Conservation (phyloP, 1,284 basidiomycete genomes). For the Violaceomyces palustris region DNA sequence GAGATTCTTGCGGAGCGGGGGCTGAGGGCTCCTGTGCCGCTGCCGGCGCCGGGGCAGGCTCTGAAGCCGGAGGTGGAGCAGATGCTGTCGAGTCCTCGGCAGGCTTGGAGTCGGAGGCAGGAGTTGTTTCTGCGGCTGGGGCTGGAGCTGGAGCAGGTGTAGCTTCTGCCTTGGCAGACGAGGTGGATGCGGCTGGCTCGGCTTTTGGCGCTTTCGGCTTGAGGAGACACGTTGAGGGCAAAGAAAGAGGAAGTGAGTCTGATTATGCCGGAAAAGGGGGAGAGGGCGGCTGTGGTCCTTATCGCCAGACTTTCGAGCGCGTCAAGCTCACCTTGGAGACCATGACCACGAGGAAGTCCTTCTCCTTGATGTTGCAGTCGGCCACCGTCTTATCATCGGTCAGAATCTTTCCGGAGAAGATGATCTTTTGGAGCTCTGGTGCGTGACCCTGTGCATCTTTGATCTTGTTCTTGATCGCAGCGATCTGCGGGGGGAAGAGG, state of each 20-base stretch:
- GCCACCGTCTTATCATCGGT: constrained; percentile 81
- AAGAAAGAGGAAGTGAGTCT: background rate
- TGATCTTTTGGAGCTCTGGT: constrained; percentile 78
- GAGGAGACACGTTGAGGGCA: background rate
- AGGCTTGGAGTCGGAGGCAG: constrained; percentile 12
- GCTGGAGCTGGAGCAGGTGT: constrained; percentile 45
- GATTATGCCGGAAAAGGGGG: background rate
- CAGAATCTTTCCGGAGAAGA: constrained; percentile 93
- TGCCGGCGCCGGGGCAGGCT: constrained; percentile 11
- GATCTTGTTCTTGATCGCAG: constrained; percentile 80
- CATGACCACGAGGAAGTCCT: constrained; percentile 98
- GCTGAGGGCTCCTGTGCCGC: background rate
- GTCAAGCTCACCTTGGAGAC: constrained; percentile 74
- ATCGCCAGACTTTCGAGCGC: too few relatives aligned
- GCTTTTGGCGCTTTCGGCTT: constrained; percentile 35
- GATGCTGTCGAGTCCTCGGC: constrained; percentile 53
- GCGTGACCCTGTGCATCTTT: constrained; percentile 69
- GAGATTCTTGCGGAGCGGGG: too few relatives aligned
- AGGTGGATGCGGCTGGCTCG: constrained; percentile 13
- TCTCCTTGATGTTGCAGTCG: constrained; percentile 90
- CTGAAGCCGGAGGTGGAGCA: constrained; percentile 53
- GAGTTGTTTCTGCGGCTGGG: constrained; percentile 14
- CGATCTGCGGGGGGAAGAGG: constrained; percentile 54
- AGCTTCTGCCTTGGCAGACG: constrained; percentile 5
- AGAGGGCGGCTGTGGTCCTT: background rate